Evolutionary conservation across 768 basidiomycete genomes (phyloP).

Genomic region (Agrocybe pediades): DNA sequence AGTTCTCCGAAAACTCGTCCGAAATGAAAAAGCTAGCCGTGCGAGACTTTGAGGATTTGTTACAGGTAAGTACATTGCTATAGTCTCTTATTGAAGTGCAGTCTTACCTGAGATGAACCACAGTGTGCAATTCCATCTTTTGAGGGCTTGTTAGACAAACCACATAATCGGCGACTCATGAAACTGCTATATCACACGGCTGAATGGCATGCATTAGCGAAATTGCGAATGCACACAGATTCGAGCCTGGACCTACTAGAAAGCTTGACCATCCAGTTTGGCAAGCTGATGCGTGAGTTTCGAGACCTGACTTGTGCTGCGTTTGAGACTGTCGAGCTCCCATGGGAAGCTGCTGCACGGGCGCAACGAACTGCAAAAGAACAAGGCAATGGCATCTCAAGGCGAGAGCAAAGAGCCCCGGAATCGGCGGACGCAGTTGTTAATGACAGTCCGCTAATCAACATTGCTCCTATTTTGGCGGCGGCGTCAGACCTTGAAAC

Average conservation of each 20-base stretch:
- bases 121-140: slow-evolving; percentile 36
- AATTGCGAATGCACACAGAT: slow-evolving; percentile 33
- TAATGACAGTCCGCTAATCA: too few relatives aligned
- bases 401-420: not conserved
- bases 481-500: too few relatives aligned
- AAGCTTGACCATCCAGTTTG: slow-evolving; percentile 25
- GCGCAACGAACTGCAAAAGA: slow-evolving; percentile 11
- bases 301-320: slow-evolving; percentile 20
- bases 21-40: slow-evolving; percentile 37
- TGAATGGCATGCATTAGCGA: slow-evolving; percentile 35
- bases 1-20: slow-evolving; percentile 33
- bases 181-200: slow-evolving; percentile 28
- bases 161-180: slow-evolving; percentile 17
- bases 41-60: slow-evolving; percentile 42
- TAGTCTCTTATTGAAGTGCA: not conserved
- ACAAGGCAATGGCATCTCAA: not conserved
- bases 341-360: slow-evolving; percentile 35
- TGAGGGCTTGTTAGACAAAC: slow-evolving; percentile 34
- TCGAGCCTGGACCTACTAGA: slow-evolving; percentile 25
- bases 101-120: not conserved
- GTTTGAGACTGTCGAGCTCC: slow-evolving; percentile 36
- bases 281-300: slow-evolving; percentile 33
- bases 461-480: too few relatives aligned
- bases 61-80: slow-evolving; percentile 33
- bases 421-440: too few relatives aligned